Base-by-base conservation (phyloP, 495 filamentous ascomycete genomes). In the Trichocladium uniseriatum region DNA sequence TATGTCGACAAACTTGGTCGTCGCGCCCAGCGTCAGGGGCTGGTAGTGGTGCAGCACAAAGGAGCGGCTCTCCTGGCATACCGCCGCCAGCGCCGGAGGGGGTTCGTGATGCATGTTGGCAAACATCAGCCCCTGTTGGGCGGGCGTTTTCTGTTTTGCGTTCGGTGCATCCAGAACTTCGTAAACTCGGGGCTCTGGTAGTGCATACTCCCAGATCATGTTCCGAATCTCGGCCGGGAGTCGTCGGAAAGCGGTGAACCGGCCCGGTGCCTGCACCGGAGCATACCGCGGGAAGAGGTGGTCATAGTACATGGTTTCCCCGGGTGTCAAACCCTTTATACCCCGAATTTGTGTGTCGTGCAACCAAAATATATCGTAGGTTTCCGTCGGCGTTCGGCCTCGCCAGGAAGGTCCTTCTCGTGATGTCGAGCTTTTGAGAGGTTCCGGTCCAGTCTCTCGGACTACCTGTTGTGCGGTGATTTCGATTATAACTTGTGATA, bases 1-100 rank as follows among this genome's bases (percentile, higher is more conserved):
- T 15, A 71, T 61, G 50, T 74, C 68, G 45, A 74, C 59, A 43
- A 63, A 71, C 48, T 74, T 74, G 47, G 71, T 71, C 28, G 69
- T 71, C 16, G 56, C 57, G 18, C 68, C 70, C 22, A 74, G 62
- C 1, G 68, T 70, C 50, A 74, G 59, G 5, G 69, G 67, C 47
- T 72, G 70, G 57, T 74, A 74, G 46, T 63, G 62, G 48, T 71
- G 70, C 43, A 74, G 54, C 20, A 72, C 71, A 42, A 69, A 69
- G 48, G 63, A 67, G n/a, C 71, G 67, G 45, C 69, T 69, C 57
- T 74, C 71, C 34, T 64, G 65, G 40, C 70, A 72, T 20, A 73
- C 71, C 37, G 68, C 64, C 20, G 71, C 66, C 52, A 74, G 62
- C 2, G 68, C 62, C 24, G 71, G 71, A 14, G 70, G 70, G 15